Evolutionary conservation across 768 basidiomycete genomes (phyloP).

Genomic region (Strobilomyces confusus): DNA sequence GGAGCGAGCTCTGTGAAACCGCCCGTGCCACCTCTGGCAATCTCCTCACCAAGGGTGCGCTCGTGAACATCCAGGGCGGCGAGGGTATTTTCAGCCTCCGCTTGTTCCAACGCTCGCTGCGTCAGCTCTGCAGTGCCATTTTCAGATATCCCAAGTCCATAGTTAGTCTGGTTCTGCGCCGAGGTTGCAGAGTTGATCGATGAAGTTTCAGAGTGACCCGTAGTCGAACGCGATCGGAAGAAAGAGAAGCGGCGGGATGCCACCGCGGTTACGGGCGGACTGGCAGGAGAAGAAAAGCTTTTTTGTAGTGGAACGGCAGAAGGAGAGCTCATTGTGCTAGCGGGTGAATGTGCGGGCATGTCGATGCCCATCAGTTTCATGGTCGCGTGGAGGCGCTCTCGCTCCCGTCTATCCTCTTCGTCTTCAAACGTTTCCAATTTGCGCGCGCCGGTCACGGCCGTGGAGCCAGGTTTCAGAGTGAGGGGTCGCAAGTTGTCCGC

Average conservation of each 20-base stretch:
- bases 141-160: conserved; percentile 28
- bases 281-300: conserved; percentile 37
- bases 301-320: conserved; percentile 38
- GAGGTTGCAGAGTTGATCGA: conserved; percentile 45
- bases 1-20: conserved; percentile 78
- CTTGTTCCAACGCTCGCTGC: conserved; percentile 72
- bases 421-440: conserved; percentile 88
- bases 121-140: conserved; percentile 48
- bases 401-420: conserved; percentile 84
- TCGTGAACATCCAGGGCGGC: conserved; percentile 81
- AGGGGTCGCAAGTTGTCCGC: conserved; percentile 62
- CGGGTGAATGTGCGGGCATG: conserved; percentile 50
- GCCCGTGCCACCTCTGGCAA: conserved; percentile 66
- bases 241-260: conserved; percentile 61
- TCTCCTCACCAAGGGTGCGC: conserved; percentile 62
- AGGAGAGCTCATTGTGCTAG: conserved; percentile 18
- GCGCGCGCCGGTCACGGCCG: conserved; percentile 55
- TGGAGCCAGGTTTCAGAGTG: conserved; percentile 64
- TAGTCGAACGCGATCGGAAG: conserved; percentile 54
- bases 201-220: conserved; percentile 42
- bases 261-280: conserved; percentile 23
- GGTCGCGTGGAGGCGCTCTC: conserved; percentile 83
- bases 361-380: conserved; percentile 95
- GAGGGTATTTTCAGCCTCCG: conserved; percentile 71
- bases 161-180: conserved; percentile 31